Base-by-base conservation (phyloP, 2,329 filamentous ascomycete genomes). In the Cercospora zeina region DNA sequence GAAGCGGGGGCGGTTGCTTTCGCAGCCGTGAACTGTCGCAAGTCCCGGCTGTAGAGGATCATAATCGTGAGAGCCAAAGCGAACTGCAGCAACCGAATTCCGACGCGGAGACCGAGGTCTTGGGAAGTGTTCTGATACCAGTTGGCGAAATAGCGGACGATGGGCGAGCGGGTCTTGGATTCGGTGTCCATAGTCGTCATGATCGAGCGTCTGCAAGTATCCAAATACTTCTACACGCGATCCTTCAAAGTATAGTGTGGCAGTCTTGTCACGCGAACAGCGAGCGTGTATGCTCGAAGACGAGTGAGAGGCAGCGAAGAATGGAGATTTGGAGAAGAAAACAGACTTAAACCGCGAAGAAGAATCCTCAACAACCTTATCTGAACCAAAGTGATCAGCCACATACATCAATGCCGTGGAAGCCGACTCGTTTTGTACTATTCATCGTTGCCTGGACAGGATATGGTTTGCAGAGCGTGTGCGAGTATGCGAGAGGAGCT, bases 101-200 rank as follows among this genome's bases (percentile, higher is more conserved):
- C 59, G n/a, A 61, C 37, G n/a, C 59, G 51, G 39, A 56, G 30
- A 6, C 59, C 53, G 53, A 61, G 59, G 7, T 56, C 59, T 56
- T 53, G 42, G 27, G 37, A 37, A 10, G 59, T 53, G n/a, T 56
- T 61, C 27, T 31, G 51, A 31, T 61, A 61, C 59, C 59, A 61
- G 16, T 50, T 50, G 3, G 30, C 37, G 21, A 61, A 56, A 54
- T 61, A 61, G 51, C 51, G 50, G 33, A 37, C 31, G 21, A 61
- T 55, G 51, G 59, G 59, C 11, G 59, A 55, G 33, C 34, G 19
- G 14, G 45, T 47, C 24, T 37, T 24, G 34, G 53, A 19, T n/a
- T 42, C 34, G 11, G 53, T 54, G 39, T 45, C 16, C 39, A 45
- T 21, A 16, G 19, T 45, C 10, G 39, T 16, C 39, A 45, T 45